Conservation (phyloP, 495 filamentous ascomycete genomes). For the Penicillium longicatenatum region DNA sequence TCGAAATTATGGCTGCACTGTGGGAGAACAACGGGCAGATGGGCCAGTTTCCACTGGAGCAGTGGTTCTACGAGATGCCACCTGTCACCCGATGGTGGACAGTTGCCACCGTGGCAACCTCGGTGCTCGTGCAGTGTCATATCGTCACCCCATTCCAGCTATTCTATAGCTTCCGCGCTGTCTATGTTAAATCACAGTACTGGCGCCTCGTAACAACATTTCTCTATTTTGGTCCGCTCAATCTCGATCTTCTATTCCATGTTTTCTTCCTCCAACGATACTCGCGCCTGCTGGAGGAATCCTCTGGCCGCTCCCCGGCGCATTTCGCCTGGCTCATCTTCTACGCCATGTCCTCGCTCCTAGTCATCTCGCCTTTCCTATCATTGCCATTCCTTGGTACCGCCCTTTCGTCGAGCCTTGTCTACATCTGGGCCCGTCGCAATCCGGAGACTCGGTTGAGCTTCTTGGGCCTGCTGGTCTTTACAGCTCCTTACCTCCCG, state of each 20-base stretch:
- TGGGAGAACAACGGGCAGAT: conserved; percentile 52
- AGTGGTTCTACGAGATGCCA: conserved; percentile 98
- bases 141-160: conserved; percentile 90
- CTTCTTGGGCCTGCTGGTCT: conserved; percentile 86
- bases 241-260: conserved; percentile 94
- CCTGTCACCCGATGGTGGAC: conserved; percentile 96
- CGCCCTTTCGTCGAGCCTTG: conserved; percentile 83
- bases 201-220: conserved; percentile 96
- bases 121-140: conserved; percentile 88
- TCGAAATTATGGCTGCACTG: conserved; percentile 41
- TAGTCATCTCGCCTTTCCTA: conserved; percentile 76
- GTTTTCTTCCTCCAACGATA: conserved; percentile 99
- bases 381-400: conserved; percentile 91
- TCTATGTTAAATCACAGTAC: conserved; percentile 92
- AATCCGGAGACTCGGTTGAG: conserved; percentile 91
- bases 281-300: conserved; percentile 92
- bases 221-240: conserved; percentile 93
- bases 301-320: conserved; percentile 82
- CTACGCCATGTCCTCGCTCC: conserved; percentile 76
- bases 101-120: conserved; percentile 84
- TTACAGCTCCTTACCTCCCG: conserved; percentile 90
- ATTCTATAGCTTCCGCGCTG: conserved; percentile 92
- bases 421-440: conserved; percentile 97
- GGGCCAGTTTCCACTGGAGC: conserved; percentile 81
- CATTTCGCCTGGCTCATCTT: conserved; percentile 93